Evolutionary conservation across 176 grass and related monocot genomes (phyloP), one percentile per base, ranked within the genome.

Genomic region (Areca catechu): DNA sequence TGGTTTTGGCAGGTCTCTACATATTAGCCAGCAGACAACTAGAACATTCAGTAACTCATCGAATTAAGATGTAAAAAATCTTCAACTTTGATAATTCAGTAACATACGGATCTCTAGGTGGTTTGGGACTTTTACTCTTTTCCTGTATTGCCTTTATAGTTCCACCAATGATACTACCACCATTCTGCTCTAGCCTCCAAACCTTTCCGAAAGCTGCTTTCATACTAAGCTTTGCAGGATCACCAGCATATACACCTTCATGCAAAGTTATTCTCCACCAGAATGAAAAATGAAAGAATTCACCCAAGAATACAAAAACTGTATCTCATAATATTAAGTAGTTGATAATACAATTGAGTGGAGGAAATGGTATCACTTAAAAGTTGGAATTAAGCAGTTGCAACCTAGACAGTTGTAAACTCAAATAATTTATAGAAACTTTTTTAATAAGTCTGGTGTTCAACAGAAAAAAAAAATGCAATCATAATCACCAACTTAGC

Each of bases 171-270:
- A 91, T 91, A 55, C 81, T 91, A 71, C 87, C 83, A 12, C 92
- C 83, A 68, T 69, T 72, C 55, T 91, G 68, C 73, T 97, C 92
- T 19, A 97, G 51, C 43, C 74, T 73, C 81, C 93, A 97, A 3
- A 97, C 83, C 62, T 85, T 97, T 61, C 87, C 93, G 67, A 97
- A 97, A 53, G 93, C 93, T 68, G 87, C 93, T 66, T 85, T 91
- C 93, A 97, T 91, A 53, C 87, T 91, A 61, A 97, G 87, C 66
- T 85, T 91, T 3, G 87, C 57, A 69, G 86, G 87, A 80, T 97
- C 87, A 59, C 93, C 87, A 24, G 93, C 93, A 77, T 97, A 91
- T 7, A 91, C 93, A 50, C 93, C 91, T 90, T 74, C 25, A 51
- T 12, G 23, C 16, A 52, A 30, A 50, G 56, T 10, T 52, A 23